Conservation (phyloP, 2,329 filamentous ascomycete genomes). For the Diaporthe capsici region DNA sequence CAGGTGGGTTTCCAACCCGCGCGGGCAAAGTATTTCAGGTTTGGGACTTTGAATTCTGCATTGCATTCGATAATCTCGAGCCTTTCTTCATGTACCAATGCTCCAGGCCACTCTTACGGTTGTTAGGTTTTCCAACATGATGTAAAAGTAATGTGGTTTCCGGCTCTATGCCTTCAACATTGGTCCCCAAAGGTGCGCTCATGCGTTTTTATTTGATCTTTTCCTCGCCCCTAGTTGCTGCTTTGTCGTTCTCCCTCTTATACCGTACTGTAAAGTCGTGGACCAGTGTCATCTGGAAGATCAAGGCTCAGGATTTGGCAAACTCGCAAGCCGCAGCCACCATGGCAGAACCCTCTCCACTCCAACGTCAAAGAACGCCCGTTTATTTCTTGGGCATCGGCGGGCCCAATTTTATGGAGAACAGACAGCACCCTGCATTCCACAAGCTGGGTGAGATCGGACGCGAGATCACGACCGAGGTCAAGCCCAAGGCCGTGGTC, state of each 20-base stretch:
- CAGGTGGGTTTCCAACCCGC: no score
- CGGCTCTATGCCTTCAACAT: neutral
- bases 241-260: neutral
- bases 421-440: neutral
- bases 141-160: neutral
- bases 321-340: neutral
- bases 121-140: no score
- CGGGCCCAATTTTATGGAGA: neutral
- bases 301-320: neutral
- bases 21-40: no score
- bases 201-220: neutral
- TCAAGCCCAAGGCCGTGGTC: neutral
- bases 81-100: no score
- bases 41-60: no score
- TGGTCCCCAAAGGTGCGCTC: neutral
- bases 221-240: neutral
- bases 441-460: neutral
- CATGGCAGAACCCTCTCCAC: neutral
- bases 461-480: neutral
- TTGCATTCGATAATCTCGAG: no score
- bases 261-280: neutral
- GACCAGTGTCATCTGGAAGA: neutral
- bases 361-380: neutral
- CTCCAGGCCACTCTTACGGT: no score
- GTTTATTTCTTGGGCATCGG: neutral